Base-by-base conservation (phyloP, 75 land plant genomes). In the Larix kaempferi region DNA sequence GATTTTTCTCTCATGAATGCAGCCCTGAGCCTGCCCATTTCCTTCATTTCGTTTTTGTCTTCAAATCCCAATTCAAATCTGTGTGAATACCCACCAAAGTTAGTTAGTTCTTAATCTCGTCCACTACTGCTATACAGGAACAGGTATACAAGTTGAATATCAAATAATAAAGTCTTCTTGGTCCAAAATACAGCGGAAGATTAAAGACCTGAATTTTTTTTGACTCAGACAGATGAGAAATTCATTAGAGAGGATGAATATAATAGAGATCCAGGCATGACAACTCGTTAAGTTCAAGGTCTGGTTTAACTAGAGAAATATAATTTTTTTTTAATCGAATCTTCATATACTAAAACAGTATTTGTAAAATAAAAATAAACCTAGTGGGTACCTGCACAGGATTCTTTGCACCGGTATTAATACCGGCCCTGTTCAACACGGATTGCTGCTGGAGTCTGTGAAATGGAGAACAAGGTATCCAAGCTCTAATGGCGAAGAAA, bases 11-110 rank as follows among this genome's bases (percentile, higher is more conserved):
- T 69, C 39, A 33, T 0, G 21, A 69, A 39, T 39, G 72, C 72
- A 39, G 72, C 72, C 44, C 72, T 69, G 10, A 69, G 52, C 72
- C 72, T 21, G 8, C 72, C 72, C 72, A 69, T 69, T 69, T 69
- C 72, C 72, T 69, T 69, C 72, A 69, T 69, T 69, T 69, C 52
- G 7, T 44, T 69, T 23, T 10, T 69, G 49, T 69, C 23, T 10
- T 21, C 19, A 22, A 39, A 69, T 37, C 21, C 6, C 10, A 16
- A 14, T 37, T 41, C 11, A 21, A 39, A 69, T 69, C 72, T 69
- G 72, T 0, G 21, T 16, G 3, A 6, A n/a, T 8, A 69, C 10
- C 4, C 0, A n/a, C 37, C 72, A 69, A 14, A 2, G 17, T 69
- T 23, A 69, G 17, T 69, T 23, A 69, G 21, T 39, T 69, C 4